Base-by-base conservation (phyloP, 768 basidiomycete genomes). In the Crassisporium funariophilum region DNA sequence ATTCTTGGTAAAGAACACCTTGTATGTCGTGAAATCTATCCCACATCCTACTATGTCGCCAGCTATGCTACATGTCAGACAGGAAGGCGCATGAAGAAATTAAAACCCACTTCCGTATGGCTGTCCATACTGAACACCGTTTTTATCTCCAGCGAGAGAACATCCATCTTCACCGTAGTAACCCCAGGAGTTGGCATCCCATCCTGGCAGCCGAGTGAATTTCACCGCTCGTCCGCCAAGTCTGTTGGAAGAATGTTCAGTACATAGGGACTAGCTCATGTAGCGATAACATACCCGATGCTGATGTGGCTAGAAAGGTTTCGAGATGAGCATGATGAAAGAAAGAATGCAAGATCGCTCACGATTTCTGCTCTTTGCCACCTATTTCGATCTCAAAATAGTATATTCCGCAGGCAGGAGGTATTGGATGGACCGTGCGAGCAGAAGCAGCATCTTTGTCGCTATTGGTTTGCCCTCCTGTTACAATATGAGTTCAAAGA, bases 1-100 rank as follows among this genome's bases (percentile, higher is more conserved):
- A 49, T 95, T 95, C 71, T 88, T 93, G 22, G 94, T 97, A 63
- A 86, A 97, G 67, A 98, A 97, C 0, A 83, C 84, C 45, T 78
- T 76, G 47, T 88, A 77, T 15, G 78, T 81, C 35, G 83, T 84
- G 60, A 93, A 97, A 66, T 98, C 92, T 48, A 98, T 77, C 1
- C 95, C 95, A 59, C 93, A 95, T 9, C 95, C 95, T 49, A 99
- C 78, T 19, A 86, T 69, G 63, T 99, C 95, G 6, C 87, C 88
- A 35, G 83, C 93, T 95, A 56, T 8, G 48, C 48, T 37, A 47
- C 40, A 52, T 42, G 37, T 29, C n/a, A 49, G 29, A 49, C 51
- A 24, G 44, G 38, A 36, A 17, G 23, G 27, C 16, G 9, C 11
- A 15, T 16, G 7, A 23, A 17, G 4, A 27, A n/a, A 54, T 44